Evolutionary conservation across 805 yeast genomes (phyloP), one percentile per base, ranked within the genome.

Genomic region (Metschnikowia cerradonensis): DNA sequence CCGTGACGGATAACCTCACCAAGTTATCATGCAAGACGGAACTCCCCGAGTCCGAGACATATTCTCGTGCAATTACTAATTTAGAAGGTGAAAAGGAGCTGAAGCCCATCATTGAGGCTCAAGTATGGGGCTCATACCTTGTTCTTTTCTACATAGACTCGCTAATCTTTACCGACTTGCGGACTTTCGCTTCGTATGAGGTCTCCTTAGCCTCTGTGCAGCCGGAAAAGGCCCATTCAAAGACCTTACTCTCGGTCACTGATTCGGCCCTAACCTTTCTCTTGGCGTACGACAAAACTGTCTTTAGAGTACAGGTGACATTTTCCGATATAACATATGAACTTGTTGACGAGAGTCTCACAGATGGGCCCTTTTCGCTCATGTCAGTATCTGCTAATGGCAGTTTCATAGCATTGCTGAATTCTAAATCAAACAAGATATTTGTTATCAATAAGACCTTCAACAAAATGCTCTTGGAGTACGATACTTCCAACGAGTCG

Each of bases 351-450:
- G 72, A 67, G 51, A 62, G 52, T 4, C 58, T 77, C 23, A 72
- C 79, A 3, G 80, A 76, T 49, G 84, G 83, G 0, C 81, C 82
- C 1, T 80, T 79, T 52, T 50, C 66, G 2, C 58, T 56, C 3
- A 60, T 82, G 6, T 56, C 73, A 0, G 66, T 70, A 0, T 78
- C 89, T 1, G 83, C 88, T 2, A 82, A 79, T 58, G 75, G 78
- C 2, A 74, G 75, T n/a, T 72, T 83, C 49, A 68, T 86, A 4
- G 80, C 86, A 1, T 33, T 82, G 62, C 60, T 73, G 72, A 62
- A 68, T 66, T 48, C 58, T 2, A 53, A 62, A 6, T 55, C 61
- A 1, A 71, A 77, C 13, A 74, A 71, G 17, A 65, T 86, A 0
- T 77, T 73, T 49, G 82, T 88, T 6, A 64, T 77, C 22, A 77